Evolutionary conservation across 805 yeast genomes (phyloP), one percentile per base, ranked within the genome.

Genomic region (Candida arabinofermentans): DNA sequence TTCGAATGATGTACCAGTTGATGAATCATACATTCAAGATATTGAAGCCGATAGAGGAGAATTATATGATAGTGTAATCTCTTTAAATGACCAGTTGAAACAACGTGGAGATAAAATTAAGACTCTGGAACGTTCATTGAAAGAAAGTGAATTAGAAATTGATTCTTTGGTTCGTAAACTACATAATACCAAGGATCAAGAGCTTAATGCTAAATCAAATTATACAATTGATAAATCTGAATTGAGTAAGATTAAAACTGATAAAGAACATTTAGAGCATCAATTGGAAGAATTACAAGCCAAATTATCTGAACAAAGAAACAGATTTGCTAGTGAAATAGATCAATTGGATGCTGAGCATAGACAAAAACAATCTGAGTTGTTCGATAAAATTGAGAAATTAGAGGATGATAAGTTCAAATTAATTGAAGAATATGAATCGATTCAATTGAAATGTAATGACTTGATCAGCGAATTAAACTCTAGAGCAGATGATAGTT

Each of bases 401-500:
- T 53, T 72, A 41, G 65, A 63, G 26, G 50, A 54, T 16, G 70
- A 71, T 33, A 62, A 71, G 17, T 49, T 58, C 3, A 59, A 57
- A 18, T 55, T 74, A 13, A 55, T 62, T 34, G 57, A 59, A 24
- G 70, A 71, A 19, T 58, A 69, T 30, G 69, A 66, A 26, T 41
- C 44, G 4, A 34, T 39, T 61, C 68, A 47, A 59, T 42, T 36
- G 35, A 54, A 44, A 40, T 48, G 41, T 47, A 47, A 43, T 19
- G 43, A 41, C 14, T 40, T 49, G 5, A 32, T 36, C 5, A 34
- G 19, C 2, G 44, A 24, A 27, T 37, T 34, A 46, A 49, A 35
- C 42, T 27, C 44, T 8, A 29, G 5, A 14, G 2, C 3, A 5
- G 32, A 45, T 9, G 53, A 49, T 3, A 49, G 57, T 23, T 46